Conservation (phyloP, 306 rosid genomes). For the Fragaria vesca region DNA sequence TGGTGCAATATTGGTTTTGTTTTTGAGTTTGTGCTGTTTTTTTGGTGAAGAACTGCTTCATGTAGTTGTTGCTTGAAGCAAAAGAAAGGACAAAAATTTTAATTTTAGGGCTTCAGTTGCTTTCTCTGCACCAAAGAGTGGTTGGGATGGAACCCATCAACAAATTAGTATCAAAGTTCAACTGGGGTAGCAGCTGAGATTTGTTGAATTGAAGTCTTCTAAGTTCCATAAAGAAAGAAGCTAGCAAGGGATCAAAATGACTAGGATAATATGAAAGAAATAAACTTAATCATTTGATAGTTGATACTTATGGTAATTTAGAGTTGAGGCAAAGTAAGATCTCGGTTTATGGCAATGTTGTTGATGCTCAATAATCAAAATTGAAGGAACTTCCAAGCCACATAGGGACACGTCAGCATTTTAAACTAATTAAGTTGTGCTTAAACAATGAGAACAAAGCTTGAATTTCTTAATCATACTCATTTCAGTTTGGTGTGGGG, state of each 20-base stretch:
- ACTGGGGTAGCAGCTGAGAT: neutral
- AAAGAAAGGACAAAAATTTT: slow-evolving; percentile 45
- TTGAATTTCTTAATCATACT: neutral
- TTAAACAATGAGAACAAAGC: neutral
- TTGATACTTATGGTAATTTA: neutral
- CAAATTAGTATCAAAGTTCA: slow-evolving; percentile 22
- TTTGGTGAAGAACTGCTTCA: slow-evolving; percentile 40
- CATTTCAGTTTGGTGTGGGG: neutral
- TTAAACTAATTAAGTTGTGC: neutral
- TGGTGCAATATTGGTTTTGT: slow-evolving; percentile 7
- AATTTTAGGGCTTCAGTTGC: slow-evolving; percentile 40
- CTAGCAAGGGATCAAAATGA: neutral
- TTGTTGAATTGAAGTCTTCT: slow-evolving; percentile 10
- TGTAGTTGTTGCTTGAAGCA: slow-evolving; percentile 74
- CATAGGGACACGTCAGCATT: neutral
- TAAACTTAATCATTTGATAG: neutral
- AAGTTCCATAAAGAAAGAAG: neutral
- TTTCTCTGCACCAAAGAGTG: slow-evolving; percentile 61
- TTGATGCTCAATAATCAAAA: neutral
- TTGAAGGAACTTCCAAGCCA: neutral
- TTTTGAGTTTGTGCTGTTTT: slow-evolving; percentile 27
- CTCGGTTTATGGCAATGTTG: neutral
- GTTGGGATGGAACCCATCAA: slow-evolving; percentile 73
- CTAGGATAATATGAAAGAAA: neutral
- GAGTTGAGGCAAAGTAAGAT: neutral